Percentiles rank a stretch among this genome's conserved stretches.
phyloP scores from a whole-genome alignment of 2,329 filamentous ascomycete species.

The Colletotrichum coccodes region DNA sequence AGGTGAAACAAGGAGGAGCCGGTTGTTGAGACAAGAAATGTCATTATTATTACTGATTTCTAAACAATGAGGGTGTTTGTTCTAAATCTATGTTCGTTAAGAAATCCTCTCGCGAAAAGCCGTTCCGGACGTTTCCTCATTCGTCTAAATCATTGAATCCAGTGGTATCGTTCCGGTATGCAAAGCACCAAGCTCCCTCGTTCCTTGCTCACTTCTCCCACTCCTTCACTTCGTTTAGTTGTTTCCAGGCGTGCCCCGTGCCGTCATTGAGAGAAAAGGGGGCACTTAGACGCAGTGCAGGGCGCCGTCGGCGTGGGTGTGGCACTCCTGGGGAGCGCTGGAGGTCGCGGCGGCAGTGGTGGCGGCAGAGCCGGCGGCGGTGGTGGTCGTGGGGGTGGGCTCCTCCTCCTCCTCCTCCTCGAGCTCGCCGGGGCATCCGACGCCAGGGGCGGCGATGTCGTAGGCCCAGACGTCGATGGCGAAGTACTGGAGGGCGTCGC shows the following conservation, averaged over 20 bases:
- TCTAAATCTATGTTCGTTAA: conserved; percentile 26
- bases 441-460: conserved; percentile 71
- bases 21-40: conserved; percentile 18
- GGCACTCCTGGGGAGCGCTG: conserved; percentile 62
- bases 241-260: no score
- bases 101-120: neutral
- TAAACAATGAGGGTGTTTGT: conserved; percentile 27
- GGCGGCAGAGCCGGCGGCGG: conserved; percentile 50
- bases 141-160: conserved; percentile 11
- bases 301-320: conserved; percentile 54
- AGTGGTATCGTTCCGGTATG: conserved; percentile 31
- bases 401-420: conserved; percentile 18
- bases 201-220: neutral
- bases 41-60: conserved; percentile 20
- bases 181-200: neutral
- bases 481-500: conserved; percentile 74
- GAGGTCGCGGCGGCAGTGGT: conserved; percentile 64
- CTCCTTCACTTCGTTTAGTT: neutral
- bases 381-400: conserved; percentile 10
- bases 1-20: neutral
- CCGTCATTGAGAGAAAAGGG: no score
- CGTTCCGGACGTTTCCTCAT: neutral
- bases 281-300: conserved; percentile 35
- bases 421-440: conserved; percentile 65
- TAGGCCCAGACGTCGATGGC: conserved; percentile 74